Evolutionary conservation across 164 flowering plant genomes (phyloP), one percentile per base, ranked within the genome.

Genomic region (Santalum album): DNA sequence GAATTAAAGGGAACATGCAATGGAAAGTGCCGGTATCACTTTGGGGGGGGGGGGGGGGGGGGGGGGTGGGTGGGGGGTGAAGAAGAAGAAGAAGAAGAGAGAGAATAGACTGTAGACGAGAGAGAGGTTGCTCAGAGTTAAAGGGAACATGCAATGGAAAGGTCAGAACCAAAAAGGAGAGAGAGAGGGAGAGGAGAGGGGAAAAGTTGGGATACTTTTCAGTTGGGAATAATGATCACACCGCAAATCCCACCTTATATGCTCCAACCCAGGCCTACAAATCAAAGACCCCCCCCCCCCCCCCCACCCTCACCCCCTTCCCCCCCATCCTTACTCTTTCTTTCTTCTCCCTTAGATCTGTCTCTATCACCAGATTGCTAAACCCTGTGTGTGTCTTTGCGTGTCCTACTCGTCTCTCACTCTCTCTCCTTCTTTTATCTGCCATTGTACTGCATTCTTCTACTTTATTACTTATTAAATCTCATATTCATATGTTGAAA

Each of bases 181-280:
- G 36, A 6, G 6, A 49, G 27, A 21, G 49, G 38, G 57, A 16
- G 34, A 7, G 55, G 20, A 44, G 53, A 24, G 43, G 56, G 56
- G 64, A 71, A 71, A 68, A n/a, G 71, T 60, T 58, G 73, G 72
- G 59, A 48, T 56, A 54, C 69, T 68, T 74, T 65, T 59, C 57
- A 52, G 69, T 63, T 70, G 62, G 70, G 62, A 74, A 70, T 67
- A 63, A 64, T 67, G n/a, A n/a, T n/a, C n/a, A n/a, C 64, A 25
- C 54, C 64, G 50, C 63, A 56, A 58, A 59, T 7, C 52, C 60
- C 72, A 69, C 69, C 60, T 60, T n/a, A 20, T 18, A 27, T 3
- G n/a, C 17, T 2, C 24, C 12, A 11, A 29, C 23, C 64, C 55
- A 50, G 50, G 52, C 56, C 69, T n/a, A n/a, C n/a, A n/a, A n/a